These are phyloP conservation scores for Reutealis trisperma DNA, from an alignment of 345 rosid genomes.

Conservation along the genomic window DNA sequence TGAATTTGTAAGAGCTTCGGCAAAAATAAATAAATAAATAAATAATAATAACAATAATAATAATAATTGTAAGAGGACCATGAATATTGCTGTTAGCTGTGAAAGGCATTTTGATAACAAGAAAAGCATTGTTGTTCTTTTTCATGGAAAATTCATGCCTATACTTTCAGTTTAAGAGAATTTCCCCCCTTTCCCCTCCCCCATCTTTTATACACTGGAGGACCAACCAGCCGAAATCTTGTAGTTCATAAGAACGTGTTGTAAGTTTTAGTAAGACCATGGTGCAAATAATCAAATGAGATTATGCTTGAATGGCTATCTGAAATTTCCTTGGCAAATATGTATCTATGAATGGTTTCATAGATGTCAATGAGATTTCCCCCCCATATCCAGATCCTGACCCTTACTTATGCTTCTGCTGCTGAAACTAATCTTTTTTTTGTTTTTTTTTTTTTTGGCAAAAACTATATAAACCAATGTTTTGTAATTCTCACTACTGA, in stretches of 20 bases:
- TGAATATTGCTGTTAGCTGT: background rate
- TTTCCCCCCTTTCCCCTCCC: background rate
- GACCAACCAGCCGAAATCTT: background rate
- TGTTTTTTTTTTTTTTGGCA: too few species aligned
- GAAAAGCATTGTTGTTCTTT: background rate
- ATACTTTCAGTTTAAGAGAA: too few species aligned
- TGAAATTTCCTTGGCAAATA: background rate
- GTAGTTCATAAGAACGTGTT: background rate
- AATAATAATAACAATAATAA: too few species aligned
- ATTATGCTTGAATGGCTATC: background rate
- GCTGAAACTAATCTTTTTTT: too few species aligned
- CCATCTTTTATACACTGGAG: background rate
- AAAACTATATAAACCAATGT: too few species aligned
- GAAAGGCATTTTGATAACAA: background rate
- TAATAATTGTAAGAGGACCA: too few species aligned
- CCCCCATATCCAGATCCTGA: too few species aligned
- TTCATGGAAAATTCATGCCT: background rate
- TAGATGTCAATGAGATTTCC: background rate
- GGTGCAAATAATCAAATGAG: background rate
- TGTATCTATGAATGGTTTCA: background rate
- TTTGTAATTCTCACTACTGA: too few species aligned
- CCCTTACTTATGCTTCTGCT: too few species aligned
- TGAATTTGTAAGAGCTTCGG: too few species aligned
- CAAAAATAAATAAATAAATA: too few species aligned
- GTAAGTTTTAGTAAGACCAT: background rate